These are phyloP conservation scores for Tinospora cordifolia DNA, from an alignment of 164 flowering plant species.

Conservation along the genomic window DNA sequence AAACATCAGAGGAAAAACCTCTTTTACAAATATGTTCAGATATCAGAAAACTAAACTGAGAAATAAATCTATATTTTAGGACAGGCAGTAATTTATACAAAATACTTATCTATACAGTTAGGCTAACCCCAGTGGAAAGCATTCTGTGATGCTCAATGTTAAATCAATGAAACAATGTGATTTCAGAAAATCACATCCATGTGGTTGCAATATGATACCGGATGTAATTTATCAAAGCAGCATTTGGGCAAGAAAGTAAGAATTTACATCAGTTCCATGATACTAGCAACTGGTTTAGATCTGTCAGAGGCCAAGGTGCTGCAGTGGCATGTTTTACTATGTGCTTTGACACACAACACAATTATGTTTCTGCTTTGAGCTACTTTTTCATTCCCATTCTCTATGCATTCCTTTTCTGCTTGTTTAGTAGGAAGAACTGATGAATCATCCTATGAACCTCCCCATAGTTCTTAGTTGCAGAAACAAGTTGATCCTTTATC, in stretches of 20 bases:
- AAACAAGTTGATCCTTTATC: slow-evolving; percentile 66
- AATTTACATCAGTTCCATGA: too few species aligned
- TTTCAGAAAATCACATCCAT: not conserved
- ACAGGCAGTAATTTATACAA: not conserved
- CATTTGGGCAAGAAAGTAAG: not conserved
- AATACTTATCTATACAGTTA: not conserved
- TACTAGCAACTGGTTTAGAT: too few species aligned
- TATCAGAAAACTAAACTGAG: not conserved
- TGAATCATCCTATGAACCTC: slow-evolving; percentile 67
- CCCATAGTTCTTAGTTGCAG: slow-evolving; percentile 57
- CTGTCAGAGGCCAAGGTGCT: too few species aligned
- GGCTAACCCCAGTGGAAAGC: not conserved
- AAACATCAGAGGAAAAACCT: not conserved
- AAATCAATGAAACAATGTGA: not conserved
- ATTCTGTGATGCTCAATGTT: not conserved
- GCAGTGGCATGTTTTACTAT: too few species aligned
- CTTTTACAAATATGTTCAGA: not conserved
- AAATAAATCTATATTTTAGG: not conserved
- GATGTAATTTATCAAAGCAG: not conserved
- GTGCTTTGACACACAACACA: too few species aligned
- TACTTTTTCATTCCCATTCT: not conserved
- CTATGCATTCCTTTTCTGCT: slow-evolving; percentile 24
- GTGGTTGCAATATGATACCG: not conserved
- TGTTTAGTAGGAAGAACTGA: slow-evolving; percentile 76
- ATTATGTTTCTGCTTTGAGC: not conserved